These are phyloP conservation scores for Phytopythium litorale DNA, from an alignment of 352 stramenopile genomes.

Conservation along the genomic window DNA sequence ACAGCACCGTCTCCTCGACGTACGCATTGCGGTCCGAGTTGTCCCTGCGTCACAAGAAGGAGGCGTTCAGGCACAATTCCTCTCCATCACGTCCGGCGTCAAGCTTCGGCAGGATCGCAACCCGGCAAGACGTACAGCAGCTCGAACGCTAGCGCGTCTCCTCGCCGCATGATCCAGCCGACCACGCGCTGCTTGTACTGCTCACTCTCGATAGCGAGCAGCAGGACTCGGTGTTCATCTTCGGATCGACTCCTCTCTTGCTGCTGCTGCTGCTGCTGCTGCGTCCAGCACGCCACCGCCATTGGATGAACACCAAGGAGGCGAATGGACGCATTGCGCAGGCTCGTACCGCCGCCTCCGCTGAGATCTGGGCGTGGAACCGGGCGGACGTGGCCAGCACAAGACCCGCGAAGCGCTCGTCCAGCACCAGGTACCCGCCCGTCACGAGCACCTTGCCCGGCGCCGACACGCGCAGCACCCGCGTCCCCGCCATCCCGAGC, in stretches of 20 bases:
- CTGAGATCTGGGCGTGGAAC: conserved; percentile 88
- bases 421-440: conserved; percentile 95
- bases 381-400: conserved; percentile 91
- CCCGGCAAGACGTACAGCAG: conserved; percentile 17
- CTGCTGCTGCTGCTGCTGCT: neutral
- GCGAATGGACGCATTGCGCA: no score
- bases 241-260: neutral
- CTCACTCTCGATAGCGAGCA: conserved; percentile 76
- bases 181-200: conserved; percentile 83
- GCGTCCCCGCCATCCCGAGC: neutral
- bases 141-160: conserved; percentile 22
- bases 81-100: neutral
- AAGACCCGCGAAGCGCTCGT: conserved; percentile 86
- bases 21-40: conserved; percentile 77
- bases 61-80: neutral
- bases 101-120: neutral
- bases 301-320: no score
- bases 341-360: neutral
- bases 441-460: conserved; percentile 97
- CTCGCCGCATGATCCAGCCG: conserved; percentile 25
- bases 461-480: conserved; percentile 74
- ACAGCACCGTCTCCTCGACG: conserved; percentile 89
- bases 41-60: conserved; percentile 15
- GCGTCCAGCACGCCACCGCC: neutral
- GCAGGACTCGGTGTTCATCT: conserved; percentile 11